Evolutionary conservation across 176 grass and related monocot species (phyloP), one percentile per base, ranked within the genome.

Genomic region (Luzula sylvatica): DNA sequence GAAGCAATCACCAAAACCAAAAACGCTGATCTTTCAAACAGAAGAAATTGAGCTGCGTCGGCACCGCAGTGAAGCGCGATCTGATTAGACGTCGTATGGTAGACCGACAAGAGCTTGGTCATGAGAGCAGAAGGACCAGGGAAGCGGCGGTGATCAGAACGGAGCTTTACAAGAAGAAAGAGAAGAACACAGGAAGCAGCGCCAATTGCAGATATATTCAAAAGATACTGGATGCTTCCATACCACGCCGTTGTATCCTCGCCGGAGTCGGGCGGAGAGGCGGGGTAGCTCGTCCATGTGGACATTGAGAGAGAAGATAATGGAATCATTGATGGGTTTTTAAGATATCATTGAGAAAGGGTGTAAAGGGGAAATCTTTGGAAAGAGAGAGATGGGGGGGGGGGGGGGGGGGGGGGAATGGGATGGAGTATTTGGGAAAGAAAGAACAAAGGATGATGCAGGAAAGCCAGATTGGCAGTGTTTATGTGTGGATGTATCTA

Each of bases 1-100:
- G 92, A 53, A 11, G 88, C 81, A 25, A 79, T 68, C 20, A 80
- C 66, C 72, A 98, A 79, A 22, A 98, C 62, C 23, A 77, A 68
- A 54, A 98, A 98, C 55, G 83, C 78, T 23, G 92, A 81, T 11
- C 92, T 78, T 72, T 98, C 92, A 70, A 98, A 85, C 52, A 98
- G 75, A 41, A 98, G 85, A 42, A 98, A 98, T 66, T 98, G 92
- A 1, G 92, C 92, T 18, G 92, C 92, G 58, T 98, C 92, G 23
- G 92, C 92, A 65, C 92, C 92, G 51, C 92, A 98, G 85, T 98
- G 92, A 51, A 98, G 85, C 26, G 92, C 92, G 75, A 98, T 98
- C 81, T 98, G 92, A 58, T 71, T 61, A 6, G 81, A 72, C 0
- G 92, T 98, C 38, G 92, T 65, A 60, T 98, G 92, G 81, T 90